Conservation (phyloP, 345 rosid species). For the Aegle marmelos region DNA sequence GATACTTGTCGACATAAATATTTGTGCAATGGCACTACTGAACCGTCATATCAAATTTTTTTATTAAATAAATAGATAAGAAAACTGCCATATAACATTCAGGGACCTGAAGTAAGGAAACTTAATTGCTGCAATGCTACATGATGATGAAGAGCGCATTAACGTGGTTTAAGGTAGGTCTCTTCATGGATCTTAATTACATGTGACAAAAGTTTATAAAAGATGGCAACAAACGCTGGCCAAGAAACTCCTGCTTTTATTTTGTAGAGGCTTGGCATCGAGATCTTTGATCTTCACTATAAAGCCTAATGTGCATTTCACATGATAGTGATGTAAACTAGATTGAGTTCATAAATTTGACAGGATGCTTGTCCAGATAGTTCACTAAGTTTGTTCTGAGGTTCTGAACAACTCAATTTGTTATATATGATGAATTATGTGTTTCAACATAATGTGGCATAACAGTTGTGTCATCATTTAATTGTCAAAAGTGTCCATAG, state of each 20-base stretch:
- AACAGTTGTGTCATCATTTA: not conserved
- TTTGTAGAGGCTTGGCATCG: not conserved
- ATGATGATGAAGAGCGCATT: slow-evolving; percentile 89
- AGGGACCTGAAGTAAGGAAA: slow-evolving; percentile 90
- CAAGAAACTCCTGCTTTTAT: not conserved
- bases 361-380: too few relatives aligned
- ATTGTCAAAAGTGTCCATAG: not conserved
- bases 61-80: slow-evolving; percentile 79
- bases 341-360: too few relatives aligned
- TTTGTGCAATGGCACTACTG: slow-evolving; percentile 55
- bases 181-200: not conserved
- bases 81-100: slow-evolving; percentile 74
- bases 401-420: too few relatives aligned
- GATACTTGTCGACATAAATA: too few relatives aligned
- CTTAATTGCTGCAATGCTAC: slow-evolving; percentile 75
- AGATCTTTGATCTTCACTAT: not conserved
- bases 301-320: not conserved
- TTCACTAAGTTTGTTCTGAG: too few relatives aligned
- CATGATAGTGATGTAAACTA: not conserved
- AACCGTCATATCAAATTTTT: slow-evolving; percentile 95
- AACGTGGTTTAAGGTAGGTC: slow-evolving; percentile 75
- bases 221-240: not conserved
- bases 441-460: not conserved
- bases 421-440: not conserved
- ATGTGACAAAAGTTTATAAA: too few relatives aligned